Base-by-base conservation (phyloP, 176 grass and related monocot genomes). In the Poa annua region DNA sequence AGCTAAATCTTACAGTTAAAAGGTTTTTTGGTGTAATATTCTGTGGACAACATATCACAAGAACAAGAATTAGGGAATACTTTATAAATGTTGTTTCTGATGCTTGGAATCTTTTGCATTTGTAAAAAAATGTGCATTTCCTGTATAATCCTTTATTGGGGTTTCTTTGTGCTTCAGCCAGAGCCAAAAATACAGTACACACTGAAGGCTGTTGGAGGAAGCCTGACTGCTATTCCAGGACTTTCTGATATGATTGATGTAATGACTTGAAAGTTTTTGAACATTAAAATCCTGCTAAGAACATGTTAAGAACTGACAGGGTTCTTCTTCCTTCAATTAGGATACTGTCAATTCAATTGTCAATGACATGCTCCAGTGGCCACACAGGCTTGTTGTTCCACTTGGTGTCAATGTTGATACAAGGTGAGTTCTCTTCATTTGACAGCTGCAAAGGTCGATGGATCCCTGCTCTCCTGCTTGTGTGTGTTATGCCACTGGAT, bases 161-260 rank as follows among this genome's bases (percentile, higher is more conserved):
- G n/a, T 51, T 90, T 69, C 34, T 80, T 84, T 87, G 79, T 90
- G 38, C 86, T 86, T 87, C 88, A 98, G 92, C 96, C 96, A 65
- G 90, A 91, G 71, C 96, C 96, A 44, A 93, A 87, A 88, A 98
- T 98, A 82, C 87, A 98, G 81, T 98, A 98, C 85, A 95, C 79
- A 15, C 71, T 98, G 90, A 98, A 98, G 80, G 96, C 96, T 67
- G 79, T 98, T 72, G 96, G 96, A 88, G 96, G 96, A 87, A 98
- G 96, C 74, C 77, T 95, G 86, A 93, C 96, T 66, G 96, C 96
- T 76, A 76, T 98, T 93, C 96, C 96, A 51, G 90, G 96, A 84
- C 90, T 98, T 84, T 89, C 91, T 51, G 92, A 98, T 85, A 98
- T 98, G 96, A 98, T 98, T 88, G 96, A 98, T 85, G 92, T 98